Conservation (phyloP, 768 basidiomycete genomes). For the Clitopilus passeckerianus region DNA sequence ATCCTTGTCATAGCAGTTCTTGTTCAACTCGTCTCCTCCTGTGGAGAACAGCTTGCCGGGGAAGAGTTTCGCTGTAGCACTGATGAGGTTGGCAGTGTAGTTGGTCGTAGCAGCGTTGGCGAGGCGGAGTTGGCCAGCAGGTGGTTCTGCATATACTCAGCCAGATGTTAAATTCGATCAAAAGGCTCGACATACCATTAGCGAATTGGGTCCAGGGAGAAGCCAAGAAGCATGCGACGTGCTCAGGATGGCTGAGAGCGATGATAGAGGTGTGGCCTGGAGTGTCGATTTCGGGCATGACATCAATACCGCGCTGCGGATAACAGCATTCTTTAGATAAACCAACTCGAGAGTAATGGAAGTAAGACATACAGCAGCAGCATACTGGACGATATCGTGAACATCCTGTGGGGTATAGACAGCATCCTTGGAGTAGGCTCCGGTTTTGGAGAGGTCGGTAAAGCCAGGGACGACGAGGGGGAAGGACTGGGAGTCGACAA, state of each 20-base stretch:
- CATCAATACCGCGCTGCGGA: slow-evolving; percentile 65
- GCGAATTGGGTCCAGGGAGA: slow-evolving; percentile 62
- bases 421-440: slow-evolving; percentile 57
- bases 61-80: slow-evolving; percentile 43
- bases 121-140: slow-evolving; percentile 79
- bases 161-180: neutral
- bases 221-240: slow-evolving; percentile 62
- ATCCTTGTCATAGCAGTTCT: slow-evolving; percentile 60
- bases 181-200: slow-evolving; percentile 24
- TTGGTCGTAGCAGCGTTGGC: slow-evolving; percentile 50
- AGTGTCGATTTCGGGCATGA: slow-evolving; percentile 73
- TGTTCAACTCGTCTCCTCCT: slow-evolving; percentile 81
- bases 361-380: slow-evolving; percentile 51
- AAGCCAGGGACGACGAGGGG: slow-evolving; percentile 62
- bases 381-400: slow-evolving; percentile 57
- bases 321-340: neutral
- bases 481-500: slow-evolving; percentile 79
- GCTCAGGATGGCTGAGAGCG: slow-evolving; percentile 62
- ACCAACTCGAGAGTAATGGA: neutral
- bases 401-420: slow-evolving; percentile 57
- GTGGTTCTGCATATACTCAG: slow-evolving; percentile 48
- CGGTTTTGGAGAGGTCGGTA: slow-evolving; percentile 53
- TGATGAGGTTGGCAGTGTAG: slow-evolving; percentile 56
- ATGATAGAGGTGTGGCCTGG: slow-evolving; percentile 81
- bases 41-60: slow-evolving; percentile 63